Evolutionary conservation across 495 filamentous ascomycete species (phyloP), one percentile per base, ranked within the genome.

Genomic region (Podospora pseudoanserina): DNA sequence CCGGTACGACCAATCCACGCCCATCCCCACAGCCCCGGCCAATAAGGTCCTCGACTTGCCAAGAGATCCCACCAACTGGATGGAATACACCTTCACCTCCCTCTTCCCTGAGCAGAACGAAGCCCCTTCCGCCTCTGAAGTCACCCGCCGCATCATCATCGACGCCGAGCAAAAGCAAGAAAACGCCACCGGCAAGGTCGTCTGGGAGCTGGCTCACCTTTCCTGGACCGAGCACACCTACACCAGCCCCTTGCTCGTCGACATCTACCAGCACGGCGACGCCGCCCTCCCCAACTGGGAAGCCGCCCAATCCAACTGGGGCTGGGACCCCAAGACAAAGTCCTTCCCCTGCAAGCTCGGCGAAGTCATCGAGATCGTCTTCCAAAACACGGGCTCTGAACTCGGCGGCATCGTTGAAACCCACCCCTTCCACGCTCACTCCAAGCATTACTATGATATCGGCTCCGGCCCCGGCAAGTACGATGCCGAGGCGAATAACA

Each of bases 341-440:
- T 79, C 83, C 0, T 89, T 84, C 71, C 84, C 86, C 0, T 85
- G 84, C 13, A 74, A 81, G 63, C 72, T 88, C 5, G 86, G 85
- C 19, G 87, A 90, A 70, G 84, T 89, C 11, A 68, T 90, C n/a
- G 88, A 90, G 66, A 87, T 89, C 34, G 80, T 89, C 39, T 77
- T 83, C 68, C 79, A 85, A 61, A 87, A 88, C 70, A 82, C 82
- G 9, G 83, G 82, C 0, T 73, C 80, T 7, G 32, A 49, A 27
- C 60, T 57, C 26, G 64, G 72, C n/a, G 86, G 84, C 6, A 77
- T 79, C 2, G 76, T 86, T n/a, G 84, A 88, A 62, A 78, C 79
- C 2, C 88, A 90, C 65, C 88, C 88, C 3, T 88, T 85, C 75
- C 88, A 90, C 70, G 81, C 77, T 0, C 88, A 89, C 72, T 85